These are phyloP conservation scores for Hygrocybe coccinea DNA, from an alignment of 768 basidiomycete genomes.

Conservation along the genomic window DNA sequence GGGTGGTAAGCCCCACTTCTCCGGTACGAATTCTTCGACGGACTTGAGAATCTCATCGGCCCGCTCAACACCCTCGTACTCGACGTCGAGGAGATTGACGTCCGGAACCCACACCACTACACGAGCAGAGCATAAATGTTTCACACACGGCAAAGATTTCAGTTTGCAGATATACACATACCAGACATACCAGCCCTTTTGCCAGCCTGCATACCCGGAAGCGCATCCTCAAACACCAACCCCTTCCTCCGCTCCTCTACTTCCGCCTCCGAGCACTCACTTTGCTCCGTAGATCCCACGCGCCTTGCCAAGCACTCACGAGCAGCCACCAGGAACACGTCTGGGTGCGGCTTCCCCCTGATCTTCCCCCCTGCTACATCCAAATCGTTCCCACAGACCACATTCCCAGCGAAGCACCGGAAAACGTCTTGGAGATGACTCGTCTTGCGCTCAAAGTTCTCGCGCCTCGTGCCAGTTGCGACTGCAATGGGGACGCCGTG, in stretches of 20 bases:
- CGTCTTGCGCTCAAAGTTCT: slow-evolving; percentile 67
- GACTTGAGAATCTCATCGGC: slow-evolving; percentile 59
- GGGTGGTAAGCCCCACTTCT: slow-evolving; percentile 78
- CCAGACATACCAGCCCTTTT: slow-evolving; percentile 85
- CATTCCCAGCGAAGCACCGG: slow-evolving; percentile 53
- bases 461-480: slow-evolving; percentile 68
- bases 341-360: slow-evolving; percentile 75
- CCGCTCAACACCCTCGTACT: slow-evolving; percentile 43
- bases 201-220: slow-evolving; percentile 73
- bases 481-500: slow-evolving; percentile 73
- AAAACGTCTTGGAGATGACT: slow-evolving; percentile 56
- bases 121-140: slow-evolving; percentile 1
- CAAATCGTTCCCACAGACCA: slow-evolving; percentile 69
- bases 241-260: slow-evolving; percentile 52
- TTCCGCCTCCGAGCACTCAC: slow-evolving; percentile 32
- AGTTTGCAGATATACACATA: slow-evolving; percentile 27
- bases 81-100: slow-evolving; percentile 51
- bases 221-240: slow-evolving; percentile 78
- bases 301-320: slow-evolving; percentile 48
- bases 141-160: background rate
- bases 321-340: slow-evolving; percentile 76
- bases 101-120: slow-evolving; percentile 87
- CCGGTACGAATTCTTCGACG: slow-evolving; percentile 70
- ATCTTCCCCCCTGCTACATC: slow-evolving; percentile 31
- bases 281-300: slow-evolving; percentile 47